These are phyloP conservation scores for Ceratocystis variospora DNA, from an alignment of 2,329 filamentous ascomycete genomes.

Conservation along the genomic window DNA sequence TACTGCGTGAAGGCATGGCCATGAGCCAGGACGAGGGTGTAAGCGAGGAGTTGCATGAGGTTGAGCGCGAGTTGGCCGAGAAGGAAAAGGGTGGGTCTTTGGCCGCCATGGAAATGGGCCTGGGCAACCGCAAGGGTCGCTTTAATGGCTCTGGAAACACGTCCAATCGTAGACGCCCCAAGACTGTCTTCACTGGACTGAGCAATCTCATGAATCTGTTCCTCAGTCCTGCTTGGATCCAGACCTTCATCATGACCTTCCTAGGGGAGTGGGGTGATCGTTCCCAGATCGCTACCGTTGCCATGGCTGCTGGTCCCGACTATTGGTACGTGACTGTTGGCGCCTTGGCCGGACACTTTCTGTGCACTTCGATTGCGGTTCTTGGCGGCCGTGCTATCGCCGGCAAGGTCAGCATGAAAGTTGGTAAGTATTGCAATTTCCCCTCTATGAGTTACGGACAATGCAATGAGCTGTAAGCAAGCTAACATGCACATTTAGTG, in stretches of 20 bases:
- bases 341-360: slow-evolving; percentile 69
- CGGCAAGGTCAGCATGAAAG: slow-evolving; percentile 83
- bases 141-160: slow-evolving; percentile 62
- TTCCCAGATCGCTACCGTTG: slow-evolving; percentile 95
- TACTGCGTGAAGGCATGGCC: slow-evolving; percentile 71
- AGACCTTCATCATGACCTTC: slow-evolving; percentile 98
- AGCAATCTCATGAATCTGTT: slow-evolving; percentile 78
- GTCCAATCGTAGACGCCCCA: slow-evolving; percentile 36
- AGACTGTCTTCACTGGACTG: slow-evolving; percentile 46
- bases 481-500: slow-evolving; percentile 39
- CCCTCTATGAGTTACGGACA: slow-evolving; percentile 21
- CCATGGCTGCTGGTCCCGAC: slow-evolving; percentile 95
- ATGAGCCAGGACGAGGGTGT: slow-evolving; percentile 88
- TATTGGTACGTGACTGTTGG: slow-evolving; percentile 98
- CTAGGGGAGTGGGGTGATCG: slow-evolving; percentile 96
- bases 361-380: slow-evolving; percentile 84
- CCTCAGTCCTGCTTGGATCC: slow-evolving; percentile 91
- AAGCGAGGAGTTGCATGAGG: slow-evolving; percentile 93
- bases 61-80: slow-evolving; percentile 84
- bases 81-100: slow-evolving; percentile 69
- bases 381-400: slow-evolving; percentile 86
- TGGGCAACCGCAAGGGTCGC: slow-evolving; percentile 60
- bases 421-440: slow-evolving; percentile 52
- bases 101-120: slow-evolving; percentile 61
- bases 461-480: neutral